phyloP scores from a whole-genome alignment of 208 protist species.

The Herpetomonas samuelpessoai region DNA sequence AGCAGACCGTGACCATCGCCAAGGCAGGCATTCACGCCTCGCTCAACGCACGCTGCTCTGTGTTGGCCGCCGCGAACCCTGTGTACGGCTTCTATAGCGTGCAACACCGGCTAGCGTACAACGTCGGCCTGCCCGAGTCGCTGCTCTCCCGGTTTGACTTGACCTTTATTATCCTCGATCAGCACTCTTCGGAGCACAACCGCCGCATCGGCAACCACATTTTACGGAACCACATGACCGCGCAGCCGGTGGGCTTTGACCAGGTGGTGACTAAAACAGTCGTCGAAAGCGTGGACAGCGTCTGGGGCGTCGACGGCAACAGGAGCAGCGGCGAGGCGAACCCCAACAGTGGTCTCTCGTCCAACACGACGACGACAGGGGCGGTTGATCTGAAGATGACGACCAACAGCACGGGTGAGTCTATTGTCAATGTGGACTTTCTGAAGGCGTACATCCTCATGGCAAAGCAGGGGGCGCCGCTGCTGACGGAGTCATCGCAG shows the following conservation, averaged over 20 bases:
- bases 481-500: constrained; percentile 83
- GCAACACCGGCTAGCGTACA: constrained; percentile 89
- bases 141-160: constrained; percentile 99
- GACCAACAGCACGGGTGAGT: constrained; percentile 77
- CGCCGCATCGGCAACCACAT: constrained; percentile 95
- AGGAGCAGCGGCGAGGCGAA: not conserved
- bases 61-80: constrained; percentile 99
- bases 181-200: constrained; percentile 90
- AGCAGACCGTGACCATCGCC: constrained; percentile 99
- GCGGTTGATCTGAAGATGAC: constrained; percentile 66
- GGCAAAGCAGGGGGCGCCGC: constrained; percentile 78
- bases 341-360: not conserved
- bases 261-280: constrained; percentile 55
- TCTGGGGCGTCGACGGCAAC: constrained; percentile 3
- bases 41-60: constrained; percentile 98
- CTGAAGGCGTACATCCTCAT: constrained; percentile 96
- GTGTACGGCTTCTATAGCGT: constrained; percentile 98
- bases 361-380: constrained; percentile 6
- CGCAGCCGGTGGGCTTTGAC: constrained; percentile 55
- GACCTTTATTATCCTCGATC: constrained; percentile 99
- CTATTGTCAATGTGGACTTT: constrained; percentile 95
- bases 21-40: constrained; percentile 99
- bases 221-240: constrained; percentile 92
- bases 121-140: constrained; percentile 98
- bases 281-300: constrained; percentile 59